Evolutionary conservation across 257 asterid genomes (phyloP), one percentile per base, ranked within the genome.

Genomic region (Paulownia fortunei): DNA sequence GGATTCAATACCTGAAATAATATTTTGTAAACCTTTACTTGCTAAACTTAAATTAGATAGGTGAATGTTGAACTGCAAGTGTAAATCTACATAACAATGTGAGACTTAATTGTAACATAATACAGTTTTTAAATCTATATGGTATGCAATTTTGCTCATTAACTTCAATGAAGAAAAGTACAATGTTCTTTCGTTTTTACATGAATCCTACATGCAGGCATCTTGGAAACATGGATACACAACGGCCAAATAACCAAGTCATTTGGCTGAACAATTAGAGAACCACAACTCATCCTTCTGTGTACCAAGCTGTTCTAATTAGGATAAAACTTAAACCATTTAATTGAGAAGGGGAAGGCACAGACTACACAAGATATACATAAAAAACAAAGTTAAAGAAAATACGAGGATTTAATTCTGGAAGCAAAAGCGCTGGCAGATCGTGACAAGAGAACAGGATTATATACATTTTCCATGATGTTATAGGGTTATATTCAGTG

Each of bases 1-100:
- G 72, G 86, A 78, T 51, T 77, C 72, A 63, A 72, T 60, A 78
- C 86, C 92, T 88, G 88, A 72, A 85, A 64, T 47, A 69, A 72
- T 41, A 80, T 27, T 64, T 42, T 8, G 62, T 16, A 51, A 54
- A 59, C 23, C 30, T 23, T 34, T 27, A 60, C 37, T 21, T 18
- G 56, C 68, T 75, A 47, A 76, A 64, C 27, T 46, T 61, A 36
- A 59, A 46, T 64, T 41, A 68, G 27, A 59, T 16, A 55, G 46
- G 0, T 58, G 8, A 65, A 30, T 49, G 52, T 44, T 9, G 37
- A 60, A 39, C 21, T 39, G n/a, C 36, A 32, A 18, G 13, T 37
- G 44, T 55, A 26, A 34, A 65, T 59, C 64, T 52, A 47, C 42
- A 19, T 23, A 60, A 49, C 42, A 73, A 68, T 4, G 41, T 12